Conservation (phyloP, 345 rosid genomes). For the Psidium guajava region DNA sequence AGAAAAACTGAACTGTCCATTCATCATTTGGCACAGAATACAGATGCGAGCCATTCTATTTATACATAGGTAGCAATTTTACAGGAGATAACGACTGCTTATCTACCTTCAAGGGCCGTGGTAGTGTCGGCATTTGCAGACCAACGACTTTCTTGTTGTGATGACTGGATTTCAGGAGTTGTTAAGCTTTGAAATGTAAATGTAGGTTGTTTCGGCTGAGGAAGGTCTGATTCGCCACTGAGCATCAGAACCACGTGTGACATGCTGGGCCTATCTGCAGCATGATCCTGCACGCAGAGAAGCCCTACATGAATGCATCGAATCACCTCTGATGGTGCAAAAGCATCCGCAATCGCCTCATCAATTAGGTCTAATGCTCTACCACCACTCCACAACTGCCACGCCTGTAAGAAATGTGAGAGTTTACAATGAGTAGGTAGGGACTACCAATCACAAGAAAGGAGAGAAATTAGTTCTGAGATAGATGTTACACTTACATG, state of each 20-base stretch:
- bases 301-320: conserved; percentile 15
- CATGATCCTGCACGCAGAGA: conserved; percentile 20
- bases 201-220: not conserved
- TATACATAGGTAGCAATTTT: not conserved
- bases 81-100: not conserved
- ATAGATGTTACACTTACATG: not conserved
- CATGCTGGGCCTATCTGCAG: conserved; percentile 16
- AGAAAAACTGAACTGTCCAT: not conserved
- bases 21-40: not conserved
- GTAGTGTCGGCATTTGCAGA: not conserved
- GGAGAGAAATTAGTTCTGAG: not conserved
- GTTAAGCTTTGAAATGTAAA: not conserved
- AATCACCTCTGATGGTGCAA: not conserved
- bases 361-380: not conserved
- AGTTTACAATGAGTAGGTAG: not conserved
- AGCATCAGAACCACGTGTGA: not conserved
- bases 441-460: not conserved
- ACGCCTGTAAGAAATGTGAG: not conserved
- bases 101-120: not conserved
- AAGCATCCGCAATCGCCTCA: not conserved
- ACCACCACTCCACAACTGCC: not conserved
- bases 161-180: not conserved
- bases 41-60: not conserved
- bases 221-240: not conserved
- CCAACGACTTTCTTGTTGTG: not conserved